Base-by-base conservation (phyloP, 2,329 filamentous ascomycete genomes). In the Chaetomiaceae sp. region DNA sequence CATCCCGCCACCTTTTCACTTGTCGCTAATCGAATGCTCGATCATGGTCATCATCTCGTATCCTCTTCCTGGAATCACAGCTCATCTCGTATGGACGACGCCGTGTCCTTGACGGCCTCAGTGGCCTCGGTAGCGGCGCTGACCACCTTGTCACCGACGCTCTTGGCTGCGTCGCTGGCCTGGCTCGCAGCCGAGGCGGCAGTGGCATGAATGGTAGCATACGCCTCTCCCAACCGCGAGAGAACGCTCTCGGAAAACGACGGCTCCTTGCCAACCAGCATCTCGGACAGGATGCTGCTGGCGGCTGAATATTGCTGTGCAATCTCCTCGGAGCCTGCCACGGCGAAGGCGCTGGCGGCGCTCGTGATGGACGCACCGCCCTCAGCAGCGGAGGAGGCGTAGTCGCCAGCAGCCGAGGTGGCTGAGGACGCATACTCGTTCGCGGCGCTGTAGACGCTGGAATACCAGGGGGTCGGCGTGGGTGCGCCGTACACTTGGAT, bases 171-270 rank as follows among this genome's bases (percentile, higher is more conserved):
- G 31, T 60, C 62, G 34, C 63, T 65, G 7, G 67, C 69, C 23
- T 69, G 62, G 48, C 59, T 66, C 9, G 65, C 68, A 4, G 48
- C 58, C 16, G 55, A 56, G 5, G 58, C 62, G 5, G 54, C 60
- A 3, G 60, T 62, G 7, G 53, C 58, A 19, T 60, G 55, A 1
- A 69, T 71, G 16, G 83, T 87, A 20, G 82, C 80, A 62, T 92
- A 93, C 0, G 82, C 86, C 3, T 79, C 83, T 50, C 81, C 79
- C 12, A 95, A 75, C 45, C 86, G 80, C 46, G 74, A 81, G 68
- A 89, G 82, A 3, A 92, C 85, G 53, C 86, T 90, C 62, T 95
- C 87, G 0, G 85, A 90, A 61, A 89, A 95, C 13, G 83, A 82
- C 0, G 87, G 84, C 64, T 95, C 89, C 65, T 85, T 89, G 47